These are phyloP conservation scores for Neoboletus magnificus DNA, from an alignment of 768 basidiomycete genomes.

Conservation along the genomic window DNA sequence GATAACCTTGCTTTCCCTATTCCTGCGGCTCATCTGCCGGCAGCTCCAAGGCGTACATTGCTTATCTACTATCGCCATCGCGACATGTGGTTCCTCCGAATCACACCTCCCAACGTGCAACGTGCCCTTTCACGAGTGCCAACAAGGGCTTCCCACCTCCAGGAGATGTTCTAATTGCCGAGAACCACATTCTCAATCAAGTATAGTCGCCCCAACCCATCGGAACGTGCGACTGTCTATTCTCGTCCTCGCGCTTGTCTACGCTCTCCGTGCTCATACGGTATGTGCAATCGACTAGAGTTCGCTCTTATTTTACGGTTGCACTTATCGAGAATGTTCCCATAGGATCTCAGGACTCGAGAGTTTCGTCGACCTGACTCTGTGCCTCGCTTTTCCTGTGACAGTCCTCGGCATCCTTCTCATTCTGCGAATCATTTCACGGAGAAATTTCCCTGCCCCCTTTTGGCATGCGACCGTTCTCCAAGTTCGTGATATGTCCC, in stretches of 20 bases:
- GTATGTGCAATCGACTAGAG: slow-evolving; percentile 15
- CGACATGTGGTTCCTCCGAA: slow-evolving; percentile 1
- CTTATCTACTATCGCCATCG: not conserved
- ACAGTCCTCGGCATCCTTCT: slow-evolving; percentile 20
- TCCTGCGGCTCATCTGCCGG: slow-evolving; percentile 10
- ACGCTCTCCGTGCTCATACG: slow-evolving; percentile 11
- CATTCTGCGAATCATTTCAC: slow-evolving; percentile 16
- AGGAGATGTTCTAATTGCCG: not conserved
- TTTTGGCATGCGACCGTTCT: slow-evolving; percentile 33
- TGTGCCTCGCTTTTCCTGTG: slow-evolving; percentile 25
- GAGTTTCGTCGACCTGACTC: slow-evolving; percentile 19
- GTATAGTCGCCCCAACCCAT: not conserved
- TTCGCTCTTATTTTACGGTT: not conserved
- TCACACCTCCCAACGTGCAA: slow-evolving; percentile 6
- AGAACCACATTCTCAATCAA: slow-evolving; percentile 4
- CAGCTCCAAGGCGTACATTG: not conserved
- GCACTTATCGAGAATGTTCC: not conserved
- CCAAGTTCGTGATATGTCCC: slow-evolving; percentile 29
- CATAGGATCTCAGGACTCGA: slow-evolving; percentile 20
- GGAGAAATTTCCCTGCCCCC: slow-evolving; percentile 16
- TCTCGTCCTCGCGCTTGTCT: slow-evolving; percentile 12
- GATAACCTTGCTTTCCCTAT: slow-evolving; percentile 13
- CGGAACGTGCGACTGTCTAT: slow-evolving; percentile 14
- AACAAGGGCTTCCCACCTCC: slow-evolving; percentile 1
- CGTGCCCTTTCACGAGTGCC: slow-evolving; percentile 5